A percentile compares a stretch with the other conserved stretches of the same genome.
phyloP scores from a whole-genome alignment of 225 moss, liverwort and hornwort genomes.

The Bryum argenteum region DNA sequence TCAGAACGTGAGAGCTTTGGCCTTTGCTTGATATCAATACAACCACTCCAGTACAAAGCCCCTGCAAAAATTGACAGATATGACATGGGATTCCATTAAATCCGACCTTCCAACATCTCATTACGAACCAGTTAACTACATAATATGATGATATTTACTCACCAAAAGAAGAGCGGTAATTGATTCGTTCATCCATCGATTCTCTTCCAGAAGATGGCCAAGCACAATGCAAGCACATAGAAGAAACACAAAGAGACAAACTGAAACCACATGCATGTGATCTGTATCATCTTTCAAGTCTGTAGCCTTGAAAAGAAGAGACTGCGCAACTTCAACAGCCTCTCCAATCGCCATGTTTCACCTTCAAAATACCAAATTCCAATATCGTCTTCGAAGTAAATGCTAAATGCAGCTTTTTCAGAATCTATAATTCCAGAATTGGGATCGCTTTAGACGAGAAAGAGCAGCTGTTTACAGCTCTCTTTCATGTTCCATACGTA shows the following conservation, averaged over 20 bases:
- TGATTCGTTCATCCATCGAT: conserved; percentile 95
- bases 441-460: no score
- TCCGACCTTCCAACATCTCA: no score
- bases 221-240: conserved; percentile 87
- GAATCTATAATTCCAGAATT: no score
- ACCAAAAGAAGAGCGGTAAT: conserved; percentile 83
- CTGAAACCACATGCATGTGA: conserved; percentile 78
- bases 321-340: conserved; percentile 32
- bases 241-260: conserved; percentile 80
- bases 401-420: no score
- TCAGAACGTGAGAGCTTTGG: conserved; percentile 72
- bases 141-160: conserved; percentile 2
- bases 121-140: no score
- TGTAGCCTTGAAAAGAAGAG: conserved; percentile 34
- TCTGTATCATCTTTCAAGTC: conserved; percentile 48
- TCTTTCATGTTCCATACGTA: no score
- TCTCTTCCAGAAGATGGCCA: conserved; percentile 90
- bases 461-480: no score
- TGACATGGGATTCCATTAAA: neutral
- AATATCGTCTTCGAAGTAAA: no score
- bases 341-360: conserved; percentile 32
- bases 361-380: no score
- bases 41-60: conserved; percentile 64
- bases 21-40: conserved; percentile 83
- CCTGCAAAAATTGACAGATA: conserved; percentile 36